phyloP scores from a whole-genome alignment of 805 yeast genomes.

The Teunomyces lycoperdinae region DNA sequence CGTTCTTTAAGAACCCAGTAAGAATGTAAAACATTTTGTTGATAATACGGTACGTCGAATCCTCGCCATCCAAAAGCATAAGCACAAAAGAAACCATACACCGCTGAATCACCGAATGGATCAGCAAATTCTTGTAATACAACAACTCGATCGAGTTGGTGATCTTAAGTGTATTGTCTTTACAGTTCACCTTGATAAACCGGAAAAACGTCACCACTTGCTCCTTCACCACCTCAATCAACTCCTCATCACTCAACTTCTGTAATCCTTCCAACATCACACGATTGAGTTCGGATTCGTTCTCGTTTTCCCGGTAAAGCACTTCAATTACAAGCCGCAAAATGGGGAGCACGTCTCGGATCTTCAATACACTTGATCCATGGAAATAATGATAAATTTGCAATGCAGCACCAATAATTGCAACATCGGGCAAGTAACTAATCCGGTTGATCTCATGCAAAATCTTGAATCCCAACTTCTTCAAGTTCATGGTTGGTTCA shows the following conservation, averaged over 20 bases:
- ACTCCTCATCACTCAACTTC: constrained; percentile 18
- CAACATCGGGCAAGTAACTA: constrained; percentile 51
- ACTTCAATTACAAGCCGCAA: constrained; percentile 23
- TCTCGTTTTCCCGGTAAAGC: constrained; percentile 19
- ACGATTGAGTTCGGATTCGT: constrained; percentile 19
- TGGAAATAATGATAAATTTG: constrained; percentile 32
- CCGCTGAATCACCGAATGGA: constrained; percentile 52
- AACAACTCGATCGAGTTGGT: constrained; percentile 53
- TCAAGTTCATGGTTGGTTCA: constrained; percentile 28
- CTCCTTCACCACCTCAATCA: constrained; percentile 20
- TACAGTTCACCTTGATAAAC: constrained; percentile 21
- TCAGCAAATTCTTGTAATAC: constrained; percentile 55
- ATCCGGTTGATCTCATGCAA: constrained; percentile 51
- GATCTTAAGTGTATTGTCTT: constrained; percentile 27
- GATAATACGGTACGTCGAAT: constrained; percentile 12
- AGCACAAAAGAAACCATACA: constrained; percentile 42
- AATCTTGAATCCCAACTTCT: constrained; percentile 53
- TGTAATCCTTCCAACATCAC: constrained; percentile 17
- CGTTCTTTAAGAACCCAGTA: constrained; percentile 39
- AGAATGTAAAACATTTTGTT: constrained; percentile 31
- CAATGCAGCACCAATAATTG: constrained; percentile 45
- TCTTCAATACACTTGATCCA: constrained; percentile 4
- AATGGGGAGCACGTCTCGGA: constrained; percentile 24
- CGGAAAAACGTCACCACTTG: constrained; percentile 29
- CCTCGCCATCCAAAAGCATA: constrained; percentile 5